These are phyloP conservation scores for Trichoderma erinaceum DNA, from an alignment of 495 filamentous ascomycete species.

Conservation along the genomic window DNA sequence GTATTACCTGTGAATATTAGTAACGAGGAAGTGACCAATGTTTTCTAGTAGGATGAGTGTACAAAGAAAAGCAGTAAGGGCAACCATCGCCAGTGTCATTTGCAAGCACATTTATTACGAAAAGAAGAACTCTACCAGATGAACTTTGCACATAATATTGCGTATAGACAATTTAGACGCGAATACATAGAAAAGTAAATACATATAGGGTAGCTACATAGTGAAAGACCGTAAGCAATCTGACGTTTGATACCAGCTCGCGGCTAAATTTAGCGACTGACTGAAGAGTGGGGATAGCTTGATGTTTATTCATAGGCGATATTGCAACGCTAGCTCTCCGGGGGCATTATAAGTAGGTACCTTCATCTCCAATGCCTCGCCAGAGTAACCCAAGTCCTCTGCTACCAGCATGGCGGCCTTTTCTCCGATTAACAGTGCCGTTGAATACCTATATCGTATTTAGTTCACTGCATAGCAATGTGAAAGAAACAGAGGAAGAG, in stretches of 20 bases:
- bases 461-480: background rate
- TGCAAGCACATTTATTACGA: no score
- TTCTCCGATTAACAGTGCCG: conserved; percentile 77
- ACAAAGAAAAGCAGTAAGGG: no score
- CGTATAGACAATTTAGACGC: no score
- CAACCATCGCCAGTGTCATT: no score
- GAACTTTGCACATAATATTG: no score
- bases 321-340: background rate
- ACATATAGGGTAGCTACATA: background rate
- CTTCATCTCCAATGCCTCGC: conserved; percentile 68
- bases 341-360: conserved; percentile 53
- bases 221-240: background rate
- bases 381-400: conserved; percentile 71
- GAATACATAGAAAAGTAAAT: background rate
- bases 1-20: no score
- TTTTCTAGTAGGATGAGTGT: no score
- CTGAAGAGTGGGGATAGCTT: background rate
- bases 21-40: no score
- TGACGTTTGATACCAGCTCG: background rate
- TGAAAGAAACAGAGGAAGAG: background rate
- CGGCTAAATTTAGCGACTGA: background rate
- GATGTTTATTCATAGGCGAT: background rate
- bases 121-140: no score
- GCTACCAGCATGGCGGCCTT: conserved; percentile 68
- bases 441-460: conserved; percentile 44